Conservation (phyloP, 2,329 filamentous ascomycete species). For the Fusarium subglutinans region DNA sequence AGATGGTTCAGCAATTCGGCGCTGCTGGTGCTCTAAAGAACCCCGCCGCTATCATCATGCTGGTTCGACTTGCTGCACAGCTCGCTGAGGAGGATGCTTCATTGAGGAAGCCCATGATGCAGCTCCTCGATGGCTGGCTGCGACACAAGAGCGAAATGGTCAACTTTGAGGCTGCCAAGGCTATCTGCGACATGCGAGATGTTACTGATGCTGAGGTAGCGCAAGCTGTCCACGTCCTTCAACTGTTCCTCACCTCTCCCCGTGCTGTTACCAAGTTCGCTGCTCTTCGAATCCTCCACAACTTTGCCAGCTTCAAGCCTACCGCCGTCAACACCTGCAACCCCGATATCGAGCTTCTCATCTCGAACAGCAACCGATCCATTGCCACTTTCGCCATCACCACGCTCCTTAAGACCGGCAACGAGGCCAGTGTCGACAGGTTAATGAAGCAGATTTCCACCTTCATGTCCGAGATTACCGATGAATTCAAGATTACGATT, state of each 20-base stretch:
- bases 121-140: slow-evolving; percentile 94
- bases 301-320: slow-evolving; percentile 96
- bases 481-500: slow-evolving; percentile 99
- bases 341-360: slow-evolving; percentile 94
- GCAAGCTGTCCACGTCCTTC: slow-evolving; percentile 92
- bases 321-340: slow-evolving; percentile 93
- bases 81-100: slow-evolving; percentile 92
- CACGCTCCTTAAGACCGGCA: slow-evolving; percentile 96
- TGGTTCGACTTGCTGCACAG: slow-evolving; percentile 92
- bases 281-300: slow-evolving; percentile 94
- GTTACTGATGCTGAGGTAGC: slow-evolving; percentile 91
- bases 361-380: slow-evolving; percentile 95
- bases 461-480: slow-evolving; percentile 99
- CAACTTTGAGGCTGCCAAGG: slow-evolving; percentile 98
- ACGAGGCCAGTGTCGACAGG: slow-evolving; percentile 95
- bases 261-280: slow-evolving; percentile 97
- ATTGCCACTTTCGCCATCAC: slow-evolving; percentile 99
- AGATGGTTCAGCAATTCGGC: slow-evolving; percentile 99
- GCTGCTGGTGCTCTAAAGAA: slow-evolving; percentile 93
- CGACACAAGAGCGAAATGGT: slow-evolving; percentile 99
- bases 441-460: slow-evolving; percentile 98
- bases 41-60: slow-evolving; percentile 89
- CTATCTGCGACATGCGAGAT: slow-evolving; percentile 93
- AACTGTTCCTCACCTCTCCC: slow-evolving; percentile 95
- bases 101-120: slow-evolving; percentile 94